Evolutionary conservation across 306 rosid species (phyloP).

Genomic region (Cyclanthera cordifolia): DNA sequence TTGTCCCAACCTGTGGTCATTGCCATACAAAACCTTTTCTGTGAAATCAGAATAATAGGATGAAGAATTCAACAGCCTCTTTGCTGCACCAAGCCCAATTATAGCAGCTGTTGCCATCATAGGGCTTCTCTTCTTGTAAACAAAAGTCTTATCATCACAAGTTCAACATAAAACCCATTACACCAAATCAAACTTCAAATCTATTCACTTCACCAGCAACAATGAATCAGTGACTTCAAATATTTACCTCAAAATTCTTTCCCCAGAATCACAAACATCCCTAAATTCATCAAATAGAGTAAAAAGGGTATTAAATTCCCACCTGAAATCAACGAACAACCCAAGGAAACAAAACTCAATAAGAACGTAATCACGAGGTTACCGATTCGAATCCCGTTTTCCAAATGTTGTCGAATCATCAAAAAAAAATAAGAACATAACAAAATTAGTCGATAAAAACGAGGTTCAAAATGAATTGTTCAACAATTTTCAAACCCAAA

Average conservation of each 20-base stretch:
- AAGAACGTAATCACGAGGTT: background rate
- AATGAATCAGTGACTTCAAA: conserved; percentile 2
- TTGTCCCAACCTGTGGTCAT: conserved; percentile 40
- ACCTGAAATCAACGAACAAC: background rate
- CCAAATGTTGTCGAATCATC: too few species aligned
- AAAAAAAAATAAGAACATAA: background rate
- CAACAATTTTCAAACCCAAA: background rate
- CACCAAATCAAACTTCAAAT: conserved; percentile 16
- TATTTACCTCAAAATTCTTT: conserved; percentile 24
- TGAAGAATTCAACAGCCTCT: conserved; percentile 68
- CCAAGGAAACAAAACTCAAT: background rate
- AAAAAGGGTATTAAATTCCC: background rate
- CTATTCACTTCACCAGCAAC: background rate
- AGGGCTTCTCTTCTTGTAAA: conserved; percentile 29
- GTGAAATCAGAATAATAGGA: conserved; percentile 55
- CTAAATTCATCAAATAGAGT: background rate
- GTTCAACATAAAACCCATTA: conserved; percentile 12
- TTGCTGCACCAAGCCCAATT: conserved; percentile 72
- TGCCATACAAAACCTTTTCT: conserved; percentile 43
- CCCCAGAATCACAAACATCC: background rate
- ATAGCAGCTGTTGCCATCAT: conserved; percentile 88
- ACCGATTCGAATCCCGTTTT: too few species aligned
- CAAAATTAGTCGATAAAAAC: background rate
- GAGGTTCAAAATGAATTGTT: background rate
- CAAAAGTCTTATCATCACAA: conserved; percentile 32